A percentile compares a stretch with the other conserved stretches of the same genome.
These are phyloP conservation scores for Cryomyces antarcticus DNA, from an alignment of 495 filamentous ascomycete genomes.

Conservation along the genomic window DNA sequence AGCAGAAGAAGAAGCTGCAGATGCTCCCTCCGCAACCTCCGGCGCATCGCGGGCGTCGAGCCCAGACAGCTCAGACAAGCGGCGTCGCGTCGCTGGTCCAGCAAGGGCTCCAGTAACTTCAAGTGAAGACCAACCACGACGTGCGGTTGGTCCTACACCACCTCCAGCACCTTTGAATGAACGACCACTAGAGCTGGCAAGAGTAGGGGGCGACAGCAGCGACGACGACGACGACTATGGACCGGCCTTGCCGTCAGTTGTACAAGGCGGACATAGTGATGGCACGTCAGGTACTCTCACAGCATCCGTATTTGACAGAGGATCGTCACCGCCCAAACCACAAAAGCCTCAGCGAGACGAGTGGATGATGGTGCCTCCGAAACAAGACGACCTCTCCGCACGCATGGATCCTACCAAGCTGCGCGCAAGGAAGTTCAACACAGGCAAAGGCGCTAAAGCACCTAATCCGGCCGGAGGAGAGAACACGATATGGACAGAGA, in stretches of 20 bases:
- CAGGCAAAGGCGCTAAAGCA: constrained; percentile 37
- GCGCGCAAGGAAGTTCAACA: constrained; percentile 66
- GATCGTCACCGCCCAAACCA: constrained; percentile 5
- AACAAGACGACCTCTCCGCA: constrained; percentile 34
- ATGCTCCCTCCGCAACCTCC: constrained; percentile 9
- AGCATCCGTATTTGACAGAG: not conserved
- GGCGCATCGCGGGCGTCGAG: constrained; percentile 6
- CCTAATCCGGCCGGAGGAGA: constrained; percentile 19
- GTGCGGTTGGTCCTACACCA: constrained; percentile 21
- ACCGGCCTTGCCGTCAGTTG: constrained; percentile 42
- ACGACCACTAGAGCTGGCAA: constrained; percentile 15
- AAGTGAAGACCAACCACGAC: constrained; percentile 21
- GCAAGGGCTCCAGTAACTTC: constrained; percentile 32
- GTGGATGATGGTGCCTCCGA: constrained; percentile 88
- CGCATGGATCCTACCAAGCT: constrained; percentile 72
- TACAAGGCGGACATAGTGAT: not conserved
- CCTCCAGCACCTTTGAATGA: constrained; percentile 34
- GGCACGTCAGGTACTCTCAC: not conserved
- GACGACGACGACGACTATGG: constrained; percentile 51
- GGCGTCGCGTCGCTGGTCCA: constrained; percentile 28
- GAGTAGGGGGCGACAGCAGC: constrained; percentile 19
- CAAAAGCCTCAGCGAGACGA: constrained; percentile 47
- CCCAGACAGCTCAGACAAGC: constrained; percentile 20
- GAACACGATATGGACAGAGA: constrained; percentile 72
- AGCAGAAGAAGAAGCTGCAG: constrained; percentile 10